Evolutionary conservation across 805 yeast species (phyloP), one percentile per base, ranked within the genome.

Genomic region (Wickerhamiella siamensis): DNA sequence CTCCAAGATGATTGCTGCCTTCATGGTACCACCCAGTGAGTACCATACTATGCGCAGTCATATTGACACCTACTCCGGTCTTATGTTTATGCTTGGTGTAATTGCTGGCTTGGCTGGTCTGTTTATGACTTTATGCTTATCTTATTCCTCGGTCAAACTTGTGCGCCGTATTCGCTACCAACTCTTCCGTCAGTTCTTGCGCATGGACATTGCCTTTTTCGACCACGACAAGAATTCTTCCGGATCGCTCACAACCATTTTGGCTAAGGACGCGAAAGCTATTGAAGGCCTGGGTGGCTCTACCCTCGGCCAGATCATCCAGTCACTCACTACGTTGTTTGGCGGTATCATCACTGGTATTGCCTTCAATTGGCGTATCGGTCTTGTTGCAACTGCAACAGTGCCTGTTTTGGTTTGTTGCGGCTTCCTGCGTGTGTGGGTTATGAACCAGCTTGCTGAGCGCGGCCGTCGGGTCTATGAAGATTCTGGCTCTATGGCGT

Each of bases 211-310:
- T 32, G 56, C 56, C 1, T 63, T 54, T 45, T 64, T 53, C 41
- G 67, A 63, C 40, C 49, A 49, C 37, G 60, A 56, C 16, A 56
- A 56, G 33, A 61, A 62, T 44, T 49, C 63, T 14, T 56, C 66
- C 8, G 68, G 68, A 34, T 49, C 65, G 1, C 51, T 63, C 15
- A 59, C 64, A 3, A 48, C 65, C 1, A 55, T 60, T 21, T 48
- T 63, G 14, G 63, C 66, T 36, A 62, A 59, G 39, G 67, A 63
- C 39, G 67, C 65, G 6, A 61, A 60, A 42, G 57, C 61, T 17
- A 59, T 61, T 12, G 61, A 63, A 35, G 66, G 66, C 22, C 49
- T 63, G 4, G 64, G 64, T 12, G 67, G 67, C 17, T 62, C 66
- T 4, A 63, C 67, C 1, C 49, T 63, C 36, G 67, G 65, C 5